Base-by-base conservation (phyloP, 164 flowering plant genomes). In the Aristolochia fimbriata region DNA sequence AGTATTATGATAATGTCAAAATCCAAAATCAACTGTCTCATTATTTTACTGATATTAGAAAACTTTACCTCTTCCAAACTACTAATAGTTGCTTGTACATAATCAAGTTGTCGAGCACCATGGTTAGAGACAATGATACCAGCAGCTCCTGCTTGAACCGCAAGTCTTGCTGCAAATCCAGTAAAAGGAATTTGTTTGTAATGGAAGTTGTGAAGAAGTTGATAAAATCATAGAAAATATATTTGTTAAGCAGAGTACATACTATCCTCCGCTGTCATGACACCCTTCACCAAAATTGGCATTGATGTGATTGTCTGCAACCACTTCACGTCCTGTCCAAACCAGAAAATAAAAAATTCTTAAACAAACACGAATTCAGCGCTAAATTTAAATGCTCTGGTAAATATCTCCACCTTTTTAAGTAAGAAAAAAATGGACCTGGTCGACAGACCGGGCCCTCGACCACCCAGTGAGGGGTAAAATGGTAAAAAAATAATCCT, bases 101-200 rank as follows among this genome's bases (percentile, higher is more conserved):
- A 92, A 66, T 91, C 96, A 24, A 91, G 92, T 64, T 91, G 96
- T 55, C 98, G 87, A 75, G 91, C 98, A 64, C 96, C 98, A 72
- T 90, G 98, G 59, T 92, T 92, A 12, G 98, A 92, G 46, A 92
- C 98, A 27, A 92, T 87, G 66, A 89, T 83, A 56, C 98, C 98
- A 23, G 94, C 87, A 60, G 80, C 98, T 63, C 97, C 96, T 53
- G 72, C 68, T 75, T 87, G 77, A 20, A 90, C 58, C 13, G 98
- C 80, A 30, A 85, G 43, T 67, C 80, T 79, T 47, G 97, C 97
- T 92, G 77, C 62, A 73, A 15, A 62, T 55, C 49, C 49, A 23
- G 22, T 23, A 65, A 30, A 65, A 5, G 45, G 6, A 49, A 13
- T 25, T 55, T 57, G 43, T 37, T 37, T 1, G 43, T 37, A 3